These are phyloP conservation scores for Theobroma grandiflorum DNA, from an alignment of 441 rosid genomes.

Conservation along the genomic window DNA sequence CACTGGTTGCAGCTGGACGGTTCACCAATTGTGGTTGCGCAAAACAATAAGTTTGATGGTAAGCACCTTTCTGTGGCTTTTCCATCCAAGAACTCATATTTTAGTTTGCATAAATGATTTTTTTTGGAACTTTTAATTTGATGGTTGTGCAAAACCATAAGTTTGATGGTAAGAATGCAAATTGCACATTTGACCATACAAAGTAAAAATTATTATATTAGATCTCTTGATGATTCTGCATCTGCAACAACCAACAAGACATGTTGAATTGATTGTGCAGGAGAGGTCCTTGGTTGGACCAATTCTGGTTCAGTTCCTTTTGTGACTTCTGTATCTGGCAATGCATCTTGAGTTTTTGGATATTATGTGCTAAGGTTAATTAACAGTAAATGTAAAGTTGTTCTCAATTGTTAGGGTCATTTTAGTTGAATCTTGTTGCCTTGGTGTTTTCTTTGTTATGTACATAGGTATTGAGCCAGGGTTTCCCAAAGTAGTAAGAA, in stretches of 20 bases:
- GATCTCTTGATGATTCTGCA: conserved; percentile 1
- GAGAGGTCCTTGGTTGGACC: neutral
- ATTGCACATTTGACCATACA: too few species aligned
- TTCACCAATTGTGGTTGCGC: conserved; percentile 85
- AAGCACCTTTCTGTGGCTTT: conserved; percentile 36
- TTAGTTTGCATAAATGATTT: neutral
- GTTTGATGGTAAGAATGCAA: too few species aligned
- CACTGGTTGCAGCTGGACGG: conserved; percentile 83
- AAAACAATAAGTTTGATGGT: conserved; percentile 96
- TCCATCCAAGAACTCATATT: neutral
- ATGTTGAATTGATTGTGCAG: neutral
- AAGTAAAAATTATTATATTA: neutral
- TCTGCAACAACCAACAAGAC: neutral
- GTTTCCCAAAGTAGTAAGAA: neutral
- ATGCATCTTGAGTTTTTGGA: neutral
- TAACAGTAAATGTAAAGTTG: neutral
- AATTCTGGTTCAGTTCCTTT: conserved; percentile 1
- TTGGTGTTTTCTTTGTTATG: neutral
- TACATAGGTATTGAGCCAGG: neutral
- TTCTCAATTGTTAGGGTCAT: neutral
- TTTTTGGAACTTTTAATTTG: too few species aligned
- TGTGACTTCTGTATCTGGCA: neutral
- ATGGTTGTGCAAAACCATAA: too few species aligned
- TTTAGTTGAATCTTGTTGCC: conserved; percentile 8
- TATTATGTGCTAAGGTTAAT: neutral